A percentile compares a stretch with the other conserved stretches of the same genome.
These are phyloP conservation scores for Talaromyces sp. DNA, from an alignment of 2,329 filamentous ascomycete species.

Conservation along the genomic window DNA sequence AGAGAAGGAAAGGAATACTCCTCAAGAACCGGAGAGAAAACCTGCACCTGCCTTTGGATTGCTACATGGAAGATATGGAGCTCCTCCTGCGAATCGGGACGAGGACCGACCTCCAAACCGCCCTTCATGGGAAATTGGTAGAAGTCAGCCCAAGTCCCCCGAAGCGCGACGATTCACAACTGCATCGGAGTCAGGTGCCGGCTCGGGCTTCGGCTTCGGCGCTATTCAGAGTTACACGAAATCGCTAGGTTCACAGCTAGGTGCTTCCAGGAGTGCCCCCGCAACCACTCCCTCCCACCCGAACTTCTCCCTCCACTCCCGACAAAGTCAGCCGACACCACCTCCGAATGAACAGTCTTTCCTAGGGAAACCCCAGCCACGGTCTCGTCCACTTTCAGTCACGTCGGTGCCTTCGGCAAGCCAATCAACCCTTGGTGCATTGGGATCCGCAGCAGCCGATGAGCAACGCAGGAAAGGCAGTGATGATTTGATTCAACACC, in stretches of 20 bases:
- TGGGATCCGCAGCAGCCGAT: slow-evolving; percentile 29
- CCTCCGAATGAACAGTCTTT: slow-evolving; percentile 35
- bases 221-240: slow-evolving; percentile 43
- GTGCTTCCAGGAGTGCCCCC: slow-evolving; percentile 31
- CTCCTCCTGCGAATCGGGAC: slow-evolving; percentile 35
- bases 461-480: slow-evolving; percentile 45
- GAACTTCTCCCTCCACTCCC: slow-evolving; percentile 30
- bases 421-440: slow-evolving; percentile 24
- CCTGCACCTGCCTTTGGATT: slow-evolving; percentile 21
- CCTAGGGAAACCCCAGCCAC: slow-evolving; percentile 29
- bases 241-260: slow-evolving; percentile 38
- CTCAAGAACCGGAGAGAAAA: slow-evolving; percentile 32
- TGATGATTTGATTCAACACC: slow-evolving; percentile 58
- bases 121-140: slow-evolving; percentile 35
- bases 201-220: slow-evolving; percentile 36
- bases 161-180: slow-evolving; percentile 34
- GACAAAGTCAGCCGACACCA: slow-evolving; percentile 32
- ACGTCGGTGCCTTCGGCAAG: slow-evolving; percentile 32
- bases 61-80: slow-evolving; percentile 28
- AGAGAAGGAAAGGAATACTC: slow-evolving; percentile 33
- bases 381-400: slow-evolving; percentile 34
- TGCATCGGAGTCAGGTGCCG: slow-evolving; percentile 28
- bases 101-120: slow-evolving; percentile 27
- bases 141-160: slow-evolving; percentile 38
- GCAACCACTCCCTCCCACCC: slow-evolving; percentile 7